These are phyloP conservation scores for Zymoseptoria ardabiliae DNA, from an alignment of 2,329 filamentous ascomycete species.

Conservation along the genomic window DNA sequence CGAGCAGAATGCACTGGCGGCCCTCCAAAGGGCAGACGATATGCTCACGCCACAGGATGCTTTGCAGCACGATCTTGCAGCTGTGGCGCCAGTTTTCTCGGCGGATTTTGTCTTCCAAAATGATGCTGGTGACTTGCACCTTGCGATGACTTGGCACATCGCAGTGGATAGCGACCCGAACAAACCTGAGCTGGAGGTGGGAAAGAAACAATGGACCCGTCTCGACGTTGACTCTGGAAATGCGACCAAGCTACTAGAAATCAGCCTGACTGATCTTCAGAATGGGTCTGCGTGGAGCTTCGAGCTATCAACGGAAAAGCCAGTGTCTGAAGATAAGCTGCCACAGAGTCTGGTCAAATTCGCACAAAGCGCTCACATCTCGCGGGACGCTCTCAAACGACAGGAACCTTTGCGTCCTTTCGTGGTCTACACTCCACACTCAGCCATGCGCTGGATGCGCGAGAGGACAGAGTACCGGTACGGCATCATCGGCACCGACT, in stretches of 20 bases:
- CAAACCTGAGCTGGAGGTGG: constrained; percentile 1
- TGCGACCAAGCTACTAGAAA: constrained; percentile 21
- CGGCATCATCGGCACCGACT: constrained; percentile 22
- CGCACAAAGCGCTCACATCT: constrained; percentile 13
- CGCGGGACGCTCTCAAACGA: background rate
- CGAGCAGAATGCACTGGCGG: constrained; percentile 15
- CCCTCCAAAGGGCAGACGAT: constrained; percentile 13
- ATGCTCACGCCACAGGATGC: constrained; percentile 20
- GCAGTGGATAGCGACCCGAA: constrained; percentile 1
- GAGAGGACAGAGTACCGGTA: constrained; percentile 24
- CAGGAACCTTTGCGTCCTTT: background rate
- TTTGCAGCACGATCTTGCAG: constrained; percentile 15
- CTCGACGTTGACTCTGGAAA: constrained; percentile 19
- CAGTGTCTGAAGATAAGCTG: constrained; percentile 14
- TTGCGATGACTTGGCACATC: constrained; percentile 23
- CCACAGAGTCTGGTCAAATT: constrained; percentile 12
- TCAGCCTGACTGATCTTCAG: constrained; percentile 22
- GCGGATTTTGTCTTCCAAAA: constrained; percentile 25
- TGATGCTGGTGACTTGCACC: constrained; percentile 17
- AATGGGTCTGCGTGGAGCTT: constrained; percentile 28
- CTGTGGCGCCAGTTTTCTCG: constrained; percentile 24
- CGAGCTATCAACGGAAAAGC: constrained; percentile 19
- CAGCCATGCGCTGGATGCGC: constrained; percentile 11
- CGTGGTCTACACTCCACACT: constrained; percentile 4
- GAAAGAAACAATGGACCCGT: constrained; percentile 19